Conservation (phyloP, 1,139 yeast species). For the Zhuliangozyma parablackwelliae region DNA sequence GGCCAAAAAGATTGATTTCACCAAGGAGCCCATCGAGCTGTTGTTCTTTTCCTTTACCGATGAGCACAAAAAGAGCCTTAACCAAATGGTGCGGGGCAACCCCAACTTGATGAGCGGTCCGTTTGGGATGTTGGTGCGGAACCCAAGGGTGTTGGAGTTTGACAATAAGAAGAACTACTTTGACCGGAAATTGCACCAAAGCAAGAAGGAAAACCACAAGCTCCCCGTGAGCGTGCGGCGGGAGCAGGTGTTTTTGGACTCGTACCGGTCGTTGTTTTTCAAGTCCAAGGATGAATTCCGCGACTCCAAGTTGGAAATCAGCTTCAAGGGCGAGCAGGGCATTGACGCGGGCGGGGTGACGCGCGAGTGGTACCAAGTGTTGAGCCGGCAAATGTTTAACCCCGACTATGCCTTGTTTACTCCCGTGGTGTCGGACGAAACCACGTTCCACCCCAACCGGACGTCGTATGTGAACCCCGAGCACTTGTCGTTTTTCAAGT, state of each 20-base stretch:
- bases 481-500: slow-evolving; percentile 87
- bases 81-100: slow-evolving; percentile 87
- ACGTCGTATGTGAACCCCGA: slow-evolving; percentile 92
- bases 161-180: slow-evolving; percentile 90
- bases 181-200: slow-evolving; percentile 61
- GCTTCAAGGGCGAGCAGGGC: slow-evolving; percentile 91
- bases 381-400: slow-evolving; percentile 92
- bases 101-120: slow-evolving; percentile 97
- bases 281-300: slow-evolving; percentile 74
- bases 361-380: slow-evolving; percentile 94
- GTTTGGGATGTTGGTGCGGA: slow-evolving; percentile 81
- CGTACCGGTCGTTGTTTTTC: slow-evolving; percentile 80
- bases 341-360: slow-evolving; percentile 99
- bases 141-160: slow-evolving; percentile 87
- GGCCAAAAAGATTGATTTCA: slow-evolving; percentile 58
- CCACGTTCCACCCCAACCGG: slow-evolving; percentile 94
- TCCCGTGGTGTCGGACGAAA: slow-evolving; percentile 88
- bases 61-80: slow-evolving; percentile 81
- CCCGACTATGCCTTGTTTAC: slow-evolving; percentile 92
- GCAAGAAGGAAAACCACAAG: slow-evolving; percentile 41
- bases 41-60: slow-evolving; percentile 86
- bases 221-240: slow-evolving; percentile 71
- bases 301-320: slow-evolving; percentile 68
- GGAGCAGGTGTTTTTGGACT: slow-evolving; percentile 88
- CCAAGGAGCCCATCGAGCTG: slow-evolving; percentile 72